phyloP scores from a whole-genome alignment of 345 rosid genomes.

The Leavenworthia alabamica region DNA sequence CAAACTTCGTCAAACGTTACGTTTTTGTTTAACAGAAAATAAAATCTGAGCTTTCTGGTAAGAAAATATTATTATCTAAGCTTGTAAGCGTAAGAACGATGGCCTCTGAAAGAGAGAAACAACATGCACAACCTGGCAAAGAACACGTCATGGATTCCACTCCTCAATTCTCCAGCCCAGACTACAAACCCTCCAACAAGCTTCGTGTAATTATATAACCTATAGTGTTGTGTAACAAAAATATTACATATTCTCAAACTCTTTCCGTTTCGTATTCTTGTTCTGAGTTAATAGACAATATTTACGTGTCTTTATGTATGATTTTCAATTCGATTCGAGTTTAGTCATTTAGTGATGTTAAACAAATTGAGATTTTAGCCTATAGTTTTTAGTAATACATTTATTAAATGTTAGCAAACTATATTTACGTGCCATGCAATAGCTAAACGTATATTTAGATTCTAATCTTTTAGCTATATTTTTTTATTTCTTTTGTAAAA shows the following conservation, averaged over 20 bases:
- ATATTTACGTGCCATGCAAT: background rate
- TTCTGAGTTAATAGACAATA: background rate
- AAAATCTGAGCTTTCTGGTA: background rate
- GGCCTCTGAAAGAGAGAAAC: conserved; percentile 33
- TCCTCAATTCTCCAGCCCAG: conserved; percentile 45
- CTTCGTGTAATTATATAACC: conserved; percentile 39
- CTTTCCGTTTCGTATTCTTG: background rate
- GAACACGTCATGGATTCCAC: conserved; percentile 58
- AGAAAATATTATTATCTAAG: conserved; percentile 46
- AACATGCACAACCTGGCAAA: conserved; percentile 62
- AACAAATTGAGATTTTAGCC: background rate
- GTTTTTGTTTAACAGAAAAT: conserved; percentile 5
- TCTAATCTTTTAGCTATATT: background rate
- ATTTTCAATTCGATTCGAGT: background rate
- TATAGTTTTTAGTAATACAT: background rate
- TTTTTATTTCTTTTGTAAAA: background rate
- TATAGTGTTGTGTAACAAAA: background rate
- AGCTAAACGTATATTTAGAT: background rate
- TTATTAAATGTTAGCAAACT: background rate
- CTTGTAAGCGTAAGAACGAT: conserved; percentile 36
- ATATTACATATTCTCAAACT: background rate
- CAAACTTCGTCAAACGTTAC: background rate
- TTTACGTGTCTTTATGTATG: background rate
- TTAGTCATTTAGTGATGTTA: background rate
- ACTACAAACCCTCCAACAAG: conserved; percentile 70